phyloP scores from a whole-genome alignment of 192 early-diverging fungal species.

The Coemansia nantahalensis region DNA sequence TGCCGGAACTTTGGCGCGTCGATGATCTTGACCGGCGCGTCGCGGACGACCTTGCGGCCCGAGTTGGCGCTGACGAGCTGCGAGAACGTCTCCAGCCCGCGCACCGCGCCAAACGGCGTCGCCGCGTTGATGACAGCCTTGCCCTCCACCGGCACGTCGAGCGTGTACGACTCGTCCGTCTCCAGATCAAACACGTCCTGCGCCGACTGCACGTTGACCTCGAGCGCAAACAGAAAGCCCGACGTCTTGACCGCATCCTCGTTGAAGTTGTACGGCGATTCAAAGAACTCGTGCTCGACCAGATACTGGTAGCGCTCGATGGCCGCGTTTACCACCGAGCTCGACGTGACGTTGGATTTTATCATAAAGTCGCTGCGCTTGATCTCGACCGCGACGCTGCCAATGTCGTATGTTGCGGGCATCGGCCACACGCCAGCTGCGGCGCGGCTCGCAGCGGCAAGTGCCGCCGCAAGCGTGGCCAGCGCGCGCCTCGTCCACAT shows the following conservation, averaged over 20 bases:
- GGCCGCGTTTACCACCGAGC: constrained; percentile 54
- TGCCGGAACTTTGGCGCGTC: constrained; percentile 64
- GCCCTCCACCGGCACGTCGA: constrained; percentile 56
- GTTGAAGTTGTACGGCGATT: constrained; percentile 49
- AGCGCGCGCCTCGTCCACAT: constrained; percentile 10
- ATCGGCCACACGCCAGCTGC: constrained; percentile 36
- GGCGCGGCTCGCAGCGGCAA: not conserved
- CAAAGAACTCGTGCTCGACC: constrained; percentile 56
- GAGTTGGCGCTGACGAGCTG: constrained; percentile 64
- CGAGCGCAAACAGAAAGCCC: constrained; percentile 32
- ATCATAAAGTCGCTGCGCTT: constrained; percentile 57
- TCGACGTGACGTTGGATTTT: constrained; percentile 59
- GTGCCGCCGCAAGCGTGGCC: not conserved
- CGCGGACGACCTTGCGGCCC: constrained; percentile 52
- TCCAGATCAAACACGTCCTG: constrained; percentile 57
- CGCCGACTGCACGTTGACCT: constrained; percentile 50
- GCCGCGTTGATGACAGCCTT: constrained; percentile 58
- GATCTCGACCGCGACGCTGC: constrained; percentile 54
- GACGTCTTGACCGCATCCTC: constrained; percentile 42
- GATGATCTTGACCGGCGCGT: constrained; percentile 58
- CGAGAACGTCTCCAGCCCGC: constrained; percentile 71
- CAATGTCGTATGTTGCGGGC: constrained; percentile 25
- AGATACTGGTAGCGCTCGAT: constrained; percentile 59
- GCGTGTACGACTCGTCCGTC: constrained; percentile 68
- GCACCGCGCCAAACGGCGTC: constrained; percentile 68